Percentiles rank a stretch among this genome's conserved stretches.
These are phyloP conservation scores for Dichotomocladium elegans DNA, from an alignment of 371 early-diverging fungal genomes.

Conservation along the genomic window DNA sequence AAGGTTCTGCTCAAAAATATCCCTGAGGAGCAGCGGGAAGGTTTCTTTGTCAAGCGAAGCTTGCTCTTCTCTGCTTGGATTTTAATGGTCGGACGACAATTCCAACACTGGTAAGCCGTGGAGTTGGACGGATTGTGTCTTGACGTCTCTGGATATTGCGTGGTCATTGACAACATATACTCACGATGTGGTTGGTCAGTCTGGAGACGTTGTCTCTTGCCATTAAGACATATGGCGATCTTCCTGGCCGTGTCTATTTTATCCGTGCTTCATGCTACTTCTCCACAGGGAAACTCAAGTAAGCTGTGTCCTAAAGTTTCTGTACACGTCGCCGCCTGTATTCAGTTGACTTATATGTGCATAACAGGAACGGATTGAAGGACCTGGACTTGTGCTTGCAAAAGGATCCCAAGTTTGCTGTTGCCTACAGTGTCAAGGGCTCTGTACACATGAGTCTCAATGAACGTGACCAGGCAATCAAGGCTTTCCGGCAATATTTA, in stretches of 20 bases:
- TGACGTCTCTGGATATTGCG: neutral
- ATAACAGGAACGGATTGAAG: slow-evolving; percentile 46
- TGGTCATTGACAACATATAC: neutral
- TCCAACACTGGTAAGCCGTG: slow-evolving; percentile 59
- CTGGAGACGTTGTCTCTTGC: slow-evolving; percentile 59
- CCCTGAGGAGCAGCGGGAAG: slow-evolving; percentile 46
- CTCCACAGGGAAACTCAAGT: slow-evolving; percentile 51
- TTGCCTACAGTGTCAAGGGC: slow-evolving; percentile 57
- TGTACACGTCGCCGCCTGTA: neutral
- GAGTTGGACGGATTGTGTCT: no score
- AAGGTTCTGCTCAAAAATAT: slow-evolving; percentile 43
- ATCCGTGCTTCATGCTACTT: slow-evolving; percentile 63
- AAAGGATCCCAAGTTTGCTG: slow-evolving; percentile 45
- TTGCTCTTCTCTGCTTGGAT: slow-evolving; percentile 58
- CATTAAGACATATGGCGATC: slow-evolving; percentile 52
- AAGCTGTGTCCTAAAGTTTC: neutral
- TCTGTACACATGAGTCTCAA: slow-evolving; percentile 53
- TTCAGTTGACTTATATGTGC: neutral
- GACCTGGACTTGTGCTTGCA: slow-evolving; percentile 56
- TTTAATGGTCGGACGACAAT: slow-evolving; percentile 61
- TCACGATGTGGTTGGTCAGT: slow-evolving; percentile 15
- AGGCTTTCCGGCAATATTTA: slow-evolving; percentile 53
- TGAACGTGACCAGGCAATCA: slow-evolving; percentile 52
- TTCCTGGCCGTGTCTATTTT: slow-evolving; percentile 58
- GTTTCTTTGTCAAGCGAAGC: slow-evolving; percentile 47